phyloP scores from a whole-genome alignment of 2,329 filamentous ascomycete species.

The Talaromyces verruculosus region DNA sequence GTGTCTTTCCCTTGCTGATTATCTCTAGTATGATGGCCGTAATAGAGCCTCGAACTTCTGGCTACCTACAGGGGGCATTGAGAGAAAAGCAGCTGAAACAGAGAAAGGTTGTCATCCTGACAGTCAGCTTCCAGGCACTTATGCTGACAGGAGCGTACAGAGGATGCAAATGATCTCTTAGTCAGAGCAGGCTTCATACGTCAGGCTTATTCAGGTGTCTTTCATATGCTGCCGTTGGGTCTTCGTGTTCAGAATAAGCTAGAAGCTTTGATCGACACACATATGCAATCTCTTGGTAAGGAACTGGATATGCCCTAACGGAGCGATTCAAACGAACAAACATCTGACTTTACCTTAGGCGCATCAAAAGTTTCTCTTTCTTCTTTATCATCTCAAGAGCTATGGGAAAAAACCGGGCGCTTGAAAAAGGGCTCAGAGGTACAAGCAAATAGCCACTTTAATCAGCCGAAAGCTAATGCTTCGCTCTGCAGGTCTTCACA shows the following conservation, averaged over 20 bases:
- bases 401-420: constrained; percentile 84
- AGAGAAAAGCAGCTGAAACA: constrained; percentile 53
- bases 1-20: constrained; percentile 6
- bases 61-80: constrained; percentile 71
- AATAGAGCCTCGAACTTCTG: constrained; percentile 72
- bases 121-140: background rate
- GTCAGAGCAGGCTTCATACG: constrained; percentile 71
- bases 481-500: constrained; percentile 64
- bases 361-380: constrained; percentile 82
- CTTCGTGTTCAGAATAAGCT: constrained; percentile 85
- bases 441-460: constrained; percentile 22
- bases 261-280: constrained; percentile 78
- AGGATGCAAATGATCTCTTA: constrained; percentile 67
- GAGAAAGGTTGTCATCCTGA: constrained; percentile 37
- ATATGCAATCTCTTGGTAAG: constrained; percentile 75
- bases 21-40: constrained; percentile 54
- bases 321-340: constrained; percentile 11
- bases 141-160: constrained; percentile 22
- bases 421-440: constrained; percentile 76
- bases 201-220: constrained; percentile 84
- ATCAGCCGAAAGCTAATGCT: constrained; percentile 16
- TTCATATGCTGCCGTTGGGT: constrained; percentile 86
- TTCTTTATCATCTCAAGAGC: constrained; percentile 75
- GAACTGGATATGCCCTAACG: constrained; percentile 25
- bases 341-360: constrained; percentile 46